Base-by-base conservation (phyloP, 2,329 filamentous ascomycete species). In the Nannizziopsis arthrosporioides region DNA sequence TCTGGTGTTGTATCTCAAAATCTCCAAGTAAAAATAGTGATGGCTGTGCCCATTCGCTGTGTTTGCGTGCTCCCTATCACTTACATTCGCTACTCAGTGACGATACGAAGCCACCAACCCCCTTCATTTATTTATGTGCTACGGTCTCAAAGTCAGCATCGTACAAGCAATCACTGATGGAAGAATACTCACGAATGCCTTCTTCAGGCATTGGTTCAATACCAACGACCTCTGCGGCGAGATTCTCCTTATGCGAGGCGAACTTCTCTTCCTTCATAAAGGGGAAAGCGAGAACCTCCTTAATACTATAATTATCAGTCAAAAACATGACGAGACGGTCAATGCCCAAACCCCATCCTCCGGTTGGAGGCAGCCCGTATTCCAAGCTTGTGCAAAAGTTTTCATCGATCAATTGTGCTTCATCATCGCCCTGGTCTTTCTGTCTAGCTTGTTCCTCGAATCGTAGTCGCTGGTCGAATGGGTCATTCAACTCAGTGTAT, bases 401-500 rank as follows among this genome's bases (percentile, higher is more conserved):
- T 77, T 96, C 90, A 59, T 98, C 93, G 48, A 96, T 81, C 58
- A 92, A 73, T 72, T 96, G 92, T 1, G 90, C 93, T 72, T 98
- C 93, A 59, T 96, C 88, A 57, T 98, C 93, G 63, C 93, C 92
- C 70, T 94, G 86, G 5, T 81, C 87, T 78, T 96, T 96, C 74
- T 96, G 89, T 59, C 80, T 77, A 3, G 89, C 90, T 71, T 98
- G 92, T 78, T 96, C 90, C 67, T 94, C 88, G 66, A 90, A 90
- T 27, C 88, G 81, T 54, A 90, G 71, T 53, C 92, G 80, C 73
- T 98, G 92, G 68, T 95, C 89, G 61, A 94, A 90, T 49, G 90
- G 88, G 61, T 95, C 86, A 75, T 94, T 93, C 77, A 98, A 82
- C 79, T 98, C 92, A 35, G 90, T 96, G 72, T 95, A 93, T 5